These are phyloP conservation scores for Lactarius psammicola DNA, from an alignment of 768 basidiomycete genomes.

Conservation along the genomic window DNA sequence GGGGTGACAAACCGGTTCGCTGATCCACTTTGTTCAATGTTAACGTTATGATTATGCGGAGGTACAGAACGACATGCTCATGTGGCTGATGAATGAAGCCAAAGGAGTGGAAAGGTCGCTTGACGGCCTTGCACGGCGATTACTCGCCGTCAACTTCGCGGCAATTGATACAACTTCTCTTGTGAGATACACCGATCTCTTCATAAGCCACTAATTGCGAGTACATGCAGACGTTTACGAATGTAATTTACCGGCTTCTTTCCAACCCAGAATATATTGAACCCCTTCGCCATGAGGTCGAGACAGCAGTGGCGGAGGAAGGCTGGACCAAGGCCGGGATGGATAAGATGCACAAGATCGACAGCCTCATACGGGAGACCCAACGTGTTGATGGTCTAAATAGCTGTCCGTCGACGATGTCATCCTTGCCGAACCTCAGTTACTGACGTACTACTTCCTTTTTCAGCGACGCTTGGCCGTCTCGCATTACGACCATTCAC, in stretches of 20 bases:
- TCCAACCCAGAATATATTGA: slow-evolving; percentile 31
- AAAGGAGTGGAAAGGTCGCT: slow-evolving; percentile 34
- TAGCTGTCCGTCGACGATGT: background rate
- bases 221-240: slow-evolving; percentile 3
- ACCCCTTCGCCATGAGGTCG: slow-evolving; percentile 32
- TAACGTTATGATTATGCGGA: background rate
- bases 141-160: slow-evolving; percentile 42
- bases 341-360: slow-evolving; percentile 31
- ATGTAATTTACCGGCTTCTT: slow-evolving; percentile 30
- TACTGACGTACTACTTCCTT: background rate
- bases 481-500: slow-evolving; percentile 32
- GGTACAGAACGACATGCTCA: slow-evolving; percentile 41
- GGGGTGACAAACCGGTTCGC: slow-evolving; percentile 16
- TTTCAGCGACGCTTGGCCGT: slow-evolving; percentile 28
- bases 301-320: slow-evolving; percentile 21
- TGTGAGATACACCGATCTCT: slow-evolving; percentile 26
- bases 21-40: background rate
- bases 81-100: slow-evolving; percentile 42
- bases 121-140: slow-evolving; percentile 34
- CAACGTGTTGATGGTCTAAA: slow-evolving; percentile 23
- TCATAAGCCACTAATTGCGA: background rate
- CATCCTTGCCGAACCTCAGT: background rate
- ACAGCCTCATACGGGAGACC: slow-evolving; percentile 33
- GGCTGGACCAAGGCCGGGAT: slow-evolving; percentile 23
- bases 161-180: slow-evolving; percentile 39